Percentiles rank a stretch among this genome's conserved stretches.
Conservation (phyloP, 805 yeast species). For the Jamesozyma gamospora region DNA sequence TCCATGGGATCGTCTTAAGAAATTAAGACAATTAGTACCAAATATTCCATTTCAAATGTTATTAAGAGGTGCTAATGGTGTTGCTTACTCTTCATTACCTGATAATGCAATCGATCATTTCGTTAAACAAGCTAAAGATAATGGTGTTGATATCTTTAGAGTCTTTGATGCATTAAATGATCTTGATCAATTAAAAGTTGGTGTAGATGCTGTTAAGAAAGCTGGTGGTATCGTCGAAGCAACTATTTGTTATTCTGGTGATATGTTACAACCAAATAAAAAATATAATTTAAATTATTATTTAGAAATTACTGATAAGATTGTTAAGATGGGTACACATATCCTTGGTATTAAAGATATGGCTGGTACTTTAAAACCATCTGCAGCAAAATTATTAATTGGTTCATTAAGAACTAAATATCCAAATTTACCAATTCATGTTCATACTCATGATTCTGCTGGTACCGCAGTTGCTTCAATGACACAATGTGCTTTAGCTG, state of each 20-base stretch:
- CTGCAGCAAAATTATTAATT: slow-evolving; percentile 77
- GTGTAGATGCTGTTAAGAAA: slow-evolving; percentile 93
- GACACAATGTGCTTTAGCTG: slow-evolving; percentile 89
- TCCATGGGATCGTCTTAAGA: slow-evolving; percentile 94
- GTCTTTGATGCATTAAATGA: slow-evolving; percentile 97
- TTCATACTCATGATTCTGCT: slow-evolving; percentile 98
- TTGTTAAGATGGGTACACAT: slow-evolving; percentile 92
- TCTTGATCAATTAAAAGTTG: slow-evolving; percentile 91
- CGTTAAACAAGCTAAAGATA: slow-evolving; percentile 86
- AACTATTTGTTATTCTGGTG: slow-evolving; percentile 97
- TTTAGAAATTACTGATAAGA: slow-evolving; percentile 65
- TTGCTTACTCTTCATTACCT: slow-evolving; percentile 94
- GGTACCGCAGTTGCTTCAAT: slow-evolving; percentile 98
- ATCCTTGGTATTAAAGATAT: slow-evolving; percentile 95
- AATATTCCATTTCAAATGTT: slow-evolving; percentile 99
- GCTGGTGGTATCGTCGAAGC: slow-evolving; percentile 99
- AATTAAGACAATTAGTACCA: slow-evolving; percentile 83
- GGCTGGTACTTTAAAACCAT: slow-evolving; percentile 98
- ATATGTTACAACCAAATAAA: slow-evolving; percentile 91
- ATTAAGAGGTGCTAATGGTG: slow-evolving; percentile 98
- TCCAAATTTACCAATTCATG: slow-evolving; percentile 94
- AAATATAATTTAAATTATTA: slow-evolving; percentile 92
- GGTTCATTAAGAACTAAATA: slow-evolving; percentile 73
- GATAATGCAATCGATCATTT: slow-evolving; percentile 98
- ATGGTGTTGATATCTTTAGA: slow-evolving; percentile 95